phyloP scores from a whole-genome alignment of 73 alveolate species.

The Paramecium caudatum region DNA sequence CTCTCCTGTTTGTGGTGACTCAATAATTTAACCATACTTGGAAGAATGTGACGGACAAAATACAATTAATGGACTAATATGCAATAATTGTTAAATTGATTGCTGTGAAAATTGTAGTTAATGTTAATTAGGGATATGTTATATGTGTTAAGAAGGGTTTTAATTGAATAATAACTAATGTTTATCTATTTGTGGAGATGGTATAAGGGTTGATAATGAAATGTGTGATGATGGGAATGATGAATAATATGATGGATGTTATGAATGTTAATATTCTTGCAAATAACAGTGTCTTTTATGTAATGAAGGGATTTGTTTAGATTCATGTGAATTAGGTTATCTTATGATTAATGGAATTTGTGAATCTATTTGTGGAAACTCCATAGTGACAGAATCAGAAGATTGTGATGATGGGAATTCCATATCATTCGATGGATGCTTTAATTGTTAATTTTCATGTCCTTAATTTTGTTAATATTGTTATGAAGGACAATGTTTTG shows the following conservation, averaged over 20 bases:
- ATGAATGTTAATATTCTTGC: not conserved
- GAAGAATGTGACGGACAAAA: constrained; percentile 57
- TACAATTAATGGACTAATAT: too few species aligned
- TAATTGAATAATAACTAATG: not conserved
- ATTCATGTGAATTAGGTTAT: constrained; percentile 30
- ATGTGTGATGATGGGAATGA: constrained; percentile 38
- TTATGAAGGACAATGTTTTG: not conserved
- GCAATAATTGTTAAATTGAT: constrained; percentile 17
- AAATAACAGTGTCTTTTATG: not conserved
- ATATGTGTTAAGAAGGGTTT: not conserved
- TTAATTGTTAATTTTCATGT: not conserved
- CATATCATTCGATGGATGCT: constrained; percentile 5
- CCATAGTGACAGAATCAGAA: not conserved
- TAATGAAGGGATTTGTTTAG: not conserved
- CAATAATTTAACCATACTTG: not conserved
- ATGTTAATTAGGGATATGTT: constrained; percentile 9
- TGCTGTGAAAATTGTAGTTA: not conserved
- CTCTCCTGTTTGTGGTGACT: constrained; percentile 74
- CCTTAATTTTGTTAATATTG: not conserved
- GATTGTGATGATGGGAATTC: constrained; percentile 19
- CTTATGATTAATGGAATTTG: not conserved
- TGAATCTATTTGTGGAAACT: not conserved
- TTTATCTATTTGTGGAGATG: constrained; percentile 8
- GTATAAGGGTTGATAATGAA: not conserved
- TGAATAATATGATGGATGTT: constrained; percentile 15